Evolutionary conservation across 805 yeast genomes (phyloP).

Genomic region (Candida qinlingensis): DNA sequence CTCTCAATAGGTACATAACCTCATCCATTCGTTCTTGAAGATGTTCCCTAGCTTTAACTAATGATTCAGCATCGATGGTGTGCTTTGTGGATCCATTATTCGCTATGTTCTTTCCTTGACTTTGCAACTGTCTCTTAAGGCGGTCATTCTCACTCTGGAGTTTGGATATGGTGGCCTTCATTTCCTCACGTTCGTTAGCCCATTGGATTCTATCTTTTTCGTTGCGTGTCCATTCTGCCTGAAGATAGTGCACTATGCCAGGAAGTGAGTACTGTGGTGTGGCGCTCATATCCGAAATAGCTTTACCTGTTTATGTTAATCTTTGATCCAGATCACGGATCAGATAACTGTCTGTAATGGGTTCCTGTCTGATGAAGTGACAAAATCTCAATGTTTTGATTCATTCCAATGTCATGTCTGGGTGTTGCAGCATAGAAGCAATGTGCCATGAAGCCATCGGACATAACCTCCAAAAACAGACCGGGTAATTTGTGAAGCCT

Average conservation of each 20-base stretch:
- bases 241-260: constrained; percentile 61
- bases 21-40: constrained; percentile 25
- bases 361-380: too few relatives aligned
- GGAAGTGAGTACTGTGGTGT: constrained; percentile 18
- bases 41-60: constrained; percentile 23
- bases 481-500: too few relatives aligned
- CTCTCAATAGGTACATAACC: constrained; percentile 24
- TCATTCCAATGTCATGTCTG: too few relatives aligned
- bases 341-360: too few relatives aligned
- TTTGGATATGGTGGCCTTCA: constrained; percentile 45
- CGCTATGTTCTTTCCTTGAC: background rate
- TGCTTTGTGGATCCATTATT: background rate
- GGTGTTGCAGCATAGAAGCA: too few relatives aligned
- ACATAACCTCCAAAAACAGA: too few relatives aligned
- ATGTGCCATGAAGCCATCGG: too few relatives aligned
- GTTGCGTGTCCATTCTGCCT: constrained; percentile 55
- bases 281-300: constrained; percentile 1
- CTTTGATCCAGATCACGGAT: too few relatives aligned
- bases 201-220: constrained; percentile 57
- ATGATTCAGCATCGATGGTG: constrained; percentile 9
- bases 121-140: constrained; percentile 16
- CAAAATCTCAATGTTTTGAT: too few relatives aligned
- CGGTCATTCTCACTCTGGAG: constrained; percentile 50
- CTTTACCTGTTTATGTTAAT: background rate
- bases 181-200: constrained; percentile 56